These are phyloP conservation scores for Oenanthe sinensis DNA, from an alignment of 129 eudicot genomes.

Conservation along the genomic window DNA sequence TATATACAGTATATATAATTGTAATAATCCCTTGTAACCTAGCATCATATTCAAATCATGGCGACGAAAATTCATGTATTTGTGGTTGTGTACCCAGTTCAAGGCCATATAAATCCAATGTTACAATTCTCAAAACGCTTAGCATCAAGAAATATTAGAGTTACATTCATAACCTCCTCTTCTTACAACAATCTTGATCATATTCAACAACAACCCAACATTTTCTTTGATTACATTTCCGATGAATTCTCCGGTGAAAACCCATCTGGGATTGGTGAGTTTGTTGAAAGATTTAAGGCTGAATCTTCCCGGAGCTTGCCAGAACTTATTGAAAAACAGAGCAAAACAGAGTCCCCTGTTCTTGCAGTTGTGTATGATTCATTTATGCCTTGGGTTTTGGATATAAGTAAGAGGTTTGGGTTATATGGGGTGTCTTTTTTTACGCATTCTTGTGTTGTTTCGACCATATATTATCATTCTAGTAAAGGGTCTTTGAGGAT, in stretches of 20 bases:
- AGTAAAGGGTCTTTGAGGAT: constrained; percentile 19
- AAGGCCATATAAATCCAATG: constrained; percentile 7
- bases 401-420: constrained; percentile 21
- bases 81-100: neutral
- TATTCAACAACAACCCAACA: neutral
- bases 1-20: too few relatives aligned
- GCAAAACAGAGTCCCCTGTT: constrained; percentile 2
- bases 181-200: neutral
- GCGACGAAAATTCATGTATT: neutral
- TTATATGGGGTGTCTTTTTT: constrained; percentile 15
- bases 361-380: neutral
- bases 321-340: neutral
- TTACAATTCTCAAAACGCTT: neutral
- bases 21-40: too few relatives aligned
- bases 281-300: neutral
- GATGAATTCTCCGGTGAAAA: neutral
- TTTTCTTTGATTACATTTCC: neutral
- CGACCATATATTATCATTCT: constrained; percentile 29
- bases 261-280: neutral
- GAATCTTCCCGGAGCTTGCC: neutral
- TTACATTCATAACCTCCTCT: neutral
- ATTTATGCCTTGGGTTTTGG: constrained; percentile 22
- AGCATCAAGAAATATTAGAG: neutral
- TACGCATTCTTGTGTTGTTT: constrained; percentile 23
- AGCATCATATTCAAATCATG: neutral